Evolutionary conservation across 345 rosid genomes (phyloP), one percentile per base, ranked within the genome.

Genomic region (Aethionema arabicum): DNA sequence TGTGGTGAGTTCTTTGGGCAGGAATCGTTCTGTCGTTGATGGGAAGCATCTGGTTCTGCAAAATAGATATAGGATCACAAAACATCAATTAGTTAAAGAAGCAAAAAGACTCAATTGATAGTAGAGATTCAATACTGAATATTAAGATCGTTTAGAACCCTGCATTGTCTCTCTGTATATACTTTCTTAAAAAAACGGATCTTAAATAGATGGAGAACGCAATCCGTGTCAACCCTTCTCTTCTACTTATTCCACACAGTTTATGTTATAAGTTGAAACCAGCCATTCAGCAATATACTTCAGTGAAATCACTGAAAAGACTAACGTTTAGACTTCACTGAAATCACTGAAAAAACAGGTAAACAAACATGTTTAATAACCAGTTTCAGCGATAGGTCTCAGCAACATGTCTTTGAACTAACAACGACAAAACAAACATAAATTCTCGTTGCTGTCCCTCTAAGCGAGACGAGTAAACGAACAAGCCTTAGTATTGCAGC

Each of bases 1-100:
- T 53, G 52, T 32, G 53, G 31, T 8, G 4, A 2, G 7, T 31
- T 44, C 52, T 63, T 58, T 65, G 83, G 59, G 43, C n/a, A 14
- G 57, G 13, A 42, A 71, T 66, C 21, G 62, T 15, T 40, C 61
- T 73, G 47, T 72, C 76, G 63, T 61, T 54, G 56, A 38, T n/a
- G 31, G 69, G 51, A 43, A 8, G 61, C 48, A 44, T 54, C 55
- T 52, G 56, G 50, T 59, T 72, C 66, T 72, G 66, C 16, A 50
- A 38, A 21, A 54, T 44, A 63, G 58, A 63, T 10, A 10, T 21
- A 48, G 47, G 48, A 55, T 3, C 4, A 5, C 31, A 62, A 15
- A 54, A 37, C 15, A 32, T 37, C 50, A 52, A 38, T 54, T 32
- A 0, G 12, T 21, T 32, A 45, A 11, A 68, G 9, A 37, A 29